Conservation (phyloP, 371 early-diverging fungal genomes). For the Mortierella sp. region DNA sequence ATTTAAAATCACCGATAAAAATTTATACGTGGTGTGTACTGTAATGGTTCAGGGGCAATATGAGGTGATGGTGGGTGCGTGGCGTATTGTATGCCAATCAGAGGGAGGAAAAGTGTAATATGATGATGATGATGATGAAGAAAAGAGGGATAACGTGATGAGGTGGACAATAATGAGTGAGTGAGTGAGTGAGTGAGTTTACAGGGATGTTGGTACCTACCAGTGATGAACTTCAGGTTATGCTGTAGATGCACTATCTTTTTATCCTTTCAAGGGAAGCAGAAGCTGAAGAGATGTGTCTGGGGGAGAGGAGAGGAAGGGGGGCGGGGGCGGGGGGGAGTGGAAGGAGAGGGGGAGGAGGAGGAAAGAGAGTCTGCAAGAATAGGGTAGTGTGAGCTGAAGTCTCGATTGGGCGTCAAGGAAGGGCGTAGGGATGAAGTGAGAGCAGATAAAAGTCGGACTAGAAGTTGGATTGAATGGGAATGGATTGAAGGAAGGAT, state of each 20-base stretch:
- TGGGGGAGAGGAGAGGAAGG: neutral
- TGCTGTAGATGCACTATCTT: neutral
- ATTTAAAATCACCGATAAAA: constrained; percentile 12
- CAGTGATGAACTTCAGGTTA: neutral
- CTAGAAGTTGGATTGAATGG: neutral
- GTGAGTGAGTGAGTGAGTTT: neutral
- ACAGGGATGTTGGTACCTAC: neutral
- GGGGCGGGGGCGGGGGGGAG: too few species aligned
- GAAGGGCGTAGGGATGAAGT: neutral
- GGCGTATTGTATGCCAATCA: neutral
- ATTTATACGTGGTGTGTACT: neutral
- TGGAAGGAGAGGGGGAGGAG: too few species aligned
- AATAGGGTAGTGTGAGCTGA: neutral
- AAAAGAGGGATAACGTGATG: neutral
- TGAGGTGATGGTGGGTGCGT: neutral
- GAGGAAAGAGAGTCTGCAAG: constrained; percentile 1
- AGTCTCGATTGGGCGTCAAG: neutral
- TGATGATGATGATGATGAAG: neutral
- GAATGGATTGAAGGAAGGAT: too few species aligned
- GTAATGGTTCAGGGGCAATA: neutral
- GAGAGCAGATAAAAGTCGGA: neutral
- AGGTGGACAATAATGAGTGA: neutral
- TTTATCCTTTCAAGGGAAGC: neutral
- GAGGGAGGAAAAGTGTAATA: neutral
- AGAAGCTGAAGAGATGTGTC: neutral